These are phyloP conservation scores for Trichoderma afroharzianum DNA, from an alignment of 2,329 filamentous ascomycete species.

Conservation along the genomic window DNA sequence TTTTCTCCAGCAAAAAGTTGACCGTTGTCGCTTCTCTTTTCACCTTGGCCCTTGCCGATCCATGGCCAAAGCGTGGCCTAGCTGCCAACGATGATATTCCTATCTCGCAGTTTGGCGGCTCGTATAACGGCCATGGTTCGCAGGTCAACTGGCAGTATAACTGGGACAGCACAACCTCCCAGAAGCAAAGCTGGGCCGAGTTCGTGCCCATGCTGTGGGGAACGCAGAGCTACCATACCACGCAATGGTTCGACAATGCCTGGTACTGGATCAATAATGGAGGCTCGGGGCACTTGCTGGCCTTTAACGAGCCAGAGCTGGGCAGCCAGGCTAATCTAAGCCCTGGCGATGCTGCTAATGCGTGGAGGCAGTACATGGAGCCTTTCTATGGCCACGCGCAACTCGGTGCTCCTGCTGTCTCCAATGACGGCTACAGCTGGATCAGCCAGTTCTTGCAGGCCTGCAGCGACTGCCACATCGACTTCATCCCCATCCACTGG, in stretches of 20 bases:
- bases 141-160: slow-evolving; percentile 28
- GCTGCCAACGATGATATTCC: background rate
- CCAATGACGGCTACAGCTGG: slow-evolving; percentile 43
- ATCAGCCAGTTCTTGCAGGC: slow-evolving; percentile 40
- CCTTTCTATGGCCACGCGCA: slow-evolving; percentile 41
- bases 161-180: slow-evolving; percentile 24
- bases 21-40: background rate
- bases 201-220: slow-evolving; percentile 27
- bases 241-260: slow-evolving; percentile 19
- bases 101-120: background rate
- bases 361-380: slow-evolving; percentile 41
- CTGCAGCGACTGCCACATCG: slow-evolving; percentile 41
- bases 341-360: slow-evolving; percentile 34
- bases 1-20: background rate
- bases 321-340: slow-evolving; percentile 25
- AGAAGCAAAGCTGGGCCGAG: slow-evolving; percentile 22
- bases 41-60: background rate
- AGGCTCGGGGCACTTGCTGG: slow-evolving; percentile 22
- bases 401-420: slow-evolving; percentile 46
- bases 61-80: background rate
- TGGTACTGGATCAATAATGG: slow-evolving; percentile 19
- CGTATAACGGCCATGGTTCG: slow-evolving; percentile 4
- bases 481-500: slow-evolving; percentile 46
- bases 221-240: slow-evolving; percentile 18
- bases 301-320: slow-evolving; percentile 27